A percentile compares a stretch with the other conserved stretches of the same genome.
These are phyloP conservation scores for Pyricularia sp. DNA, from an alignment of 2,329 filamentous ascomycete species.

Conservation along the genomic window DNA sequence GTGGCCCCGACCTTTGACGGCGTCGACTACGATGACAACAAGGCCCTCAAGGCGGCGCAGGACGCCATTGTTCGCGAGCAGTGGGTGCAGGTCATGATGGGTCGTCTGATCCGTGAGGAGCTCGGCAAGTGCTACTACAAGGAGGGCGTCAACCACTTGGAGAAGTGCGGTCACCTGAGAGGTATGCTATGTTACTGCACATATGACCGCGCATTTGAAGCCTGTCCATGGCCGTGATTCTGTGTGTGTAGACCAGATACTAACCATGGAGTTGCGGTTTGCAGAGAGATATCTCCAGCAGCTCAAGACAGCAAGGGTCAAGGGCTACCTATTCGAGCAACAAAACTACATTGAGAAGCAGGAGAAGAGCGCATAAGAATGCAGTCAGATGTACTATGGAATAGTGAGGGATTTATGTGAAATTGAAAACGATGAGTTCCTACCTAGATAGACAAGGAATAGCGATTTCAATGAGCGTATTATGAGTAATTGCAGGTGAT, in stretches of 20 bases:
- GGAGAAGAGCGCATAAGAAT: conserved; percentile 13
- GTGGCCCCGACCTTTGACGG: conserved; percentile 76
- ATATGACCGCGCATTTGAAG: not conserved
- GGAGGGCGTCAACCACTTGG: conserved; percentile 76
- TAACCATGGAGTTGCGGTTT: not conserved
- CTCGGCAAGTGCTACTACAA: conserved; percentile 74
- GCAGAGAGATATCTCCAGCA: conserved; percentile 69
- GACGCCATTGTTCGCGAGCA: conserved; percentile 74
- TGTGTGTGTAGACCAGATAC: not conserved
- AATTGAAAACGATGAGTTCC: not conserved
- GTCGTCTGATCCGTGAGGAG: conserved; percentile 67
- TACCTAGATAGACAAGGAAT: not conserved
- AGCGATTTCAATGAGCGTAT: not conserved
- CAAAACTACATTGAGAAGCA: conserved; percentile 57
- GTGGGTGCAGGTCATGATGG: conserved; percentile 87
- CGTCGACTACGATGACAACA: conserved; percentile 75
- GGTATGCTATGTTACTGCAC: conserved; percentile 40
- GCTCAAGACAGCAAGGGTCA: conserved; percentile 62
- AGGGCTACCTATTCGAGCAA: conserved; percentile 68
- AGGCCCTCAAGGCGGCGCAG: conserved; percentile 68
- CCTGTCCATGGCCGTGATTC: not conserved
- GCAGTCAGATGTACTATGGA: not conserved
- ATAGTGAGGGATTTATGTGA: not conserved
- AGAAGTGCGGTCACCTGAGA: conserved; percentile 73
- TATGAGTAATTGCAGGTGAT: not conserved